These are phyloP conservation scores for Ramaria sp. DNA, from an alignment of 768 basidiomycete species.

Conservation along the genomic window DNA sequence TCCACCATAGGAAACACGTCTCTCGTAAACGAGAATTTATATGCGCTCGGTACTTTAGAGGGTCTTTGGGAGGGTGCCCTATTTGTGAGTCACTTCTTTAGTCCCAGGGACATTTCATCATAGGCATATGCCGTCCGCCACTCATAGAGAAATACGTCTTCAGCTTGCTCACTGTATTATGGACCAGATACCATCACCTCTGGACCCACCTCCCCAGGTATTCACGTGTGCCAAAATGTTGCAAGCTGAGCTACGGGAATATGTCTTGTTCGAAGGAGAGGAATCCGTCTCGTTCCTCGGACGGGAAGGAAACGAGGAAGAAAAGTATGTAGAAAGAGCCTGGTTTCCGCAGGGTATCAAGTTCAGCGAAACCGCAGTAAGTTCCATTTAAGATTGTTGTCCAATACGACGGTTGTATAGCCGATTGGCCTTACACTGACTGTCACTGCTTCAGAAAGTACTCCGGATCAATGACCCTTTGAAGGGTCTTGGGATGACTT, in stretches of 20 bases:
- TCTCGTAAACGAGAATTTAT: too few species aligned
- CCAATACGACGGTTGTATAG: background rate
- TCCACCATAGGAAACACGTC: too few species aligned
- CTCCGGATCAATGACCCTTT: background rate
- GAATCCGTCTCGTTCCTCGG: background rate
- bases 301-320: background rate
- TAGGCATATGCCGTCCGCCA: too few species aligned
- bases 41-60: too few species aligned
- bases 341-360: background rate
- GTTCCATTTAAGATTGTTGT: background rate
- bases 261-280: background rate
- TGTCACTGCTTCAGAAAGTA: background rate
- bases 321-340: background rate
- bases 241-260: background rate
- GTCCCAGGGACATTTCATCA: too few species aligned
- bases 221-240: background rate
- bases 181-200: background rate
- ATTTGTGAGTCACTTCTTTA: too few species aligned
- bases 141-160: too few species aligned
- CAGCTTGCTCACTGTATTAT: too few species aligned
- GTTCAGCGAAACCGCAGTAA: too few species aligned
- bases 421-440: background rate
- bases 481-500: background rate
- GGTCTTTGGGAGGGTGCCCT: too few species aligned
- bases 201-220: background rate